Evolutionary conservation across 1,139 yeast genomes (phyloP), one percentile per base, ranked within the genome.

Genomic region (Yamadazyma siamensis): DNA sequence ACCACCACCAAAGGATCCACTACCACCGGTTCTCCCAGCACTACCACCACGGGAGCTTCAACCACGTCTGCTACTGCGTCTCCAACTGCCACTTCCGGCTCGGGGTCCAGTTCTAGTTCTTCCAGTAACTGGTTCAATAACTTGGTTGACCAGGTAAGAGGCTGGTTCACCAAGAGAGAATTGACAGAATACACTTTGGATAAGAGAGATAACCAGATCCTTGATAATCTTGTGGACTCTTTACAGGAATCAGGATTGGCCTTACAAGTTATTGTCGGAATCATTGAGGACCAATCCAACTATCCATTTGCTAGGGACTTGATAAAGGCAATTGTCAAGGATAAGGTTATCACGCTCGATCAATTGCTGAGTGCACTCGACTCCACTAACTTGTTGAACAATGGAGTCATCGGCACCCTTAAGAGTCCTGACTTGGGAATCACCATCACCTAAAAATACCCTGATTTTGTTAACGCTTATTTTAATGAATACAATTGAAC

Each of bases 191-290:
- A 18, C 12, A 28, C 21, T 12, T 26, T 50, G 21, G 17, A 29
- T 14, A 52, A 51, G 33, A 46, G 63, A 38, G 64, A 57, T 15
- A 46, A 45, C 24, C 39, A 40, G 13, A 27, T 56, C 13, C 44
- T 56, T 33, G 42, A 55, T 35, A 48, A 50, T 11, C 39, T 58
- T 17, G 45, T 59, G 21, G 43, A 44, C 7, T 46, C 63, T 1
- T 47, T 59, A 29, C 47, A 38, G 22, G 56, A 58, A 27, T 59
- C 65, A 4, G 65, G 65, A 2, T 53, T 59, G 35, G 61, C 55
- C 5, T 40, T 45, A 35, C 47, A 59, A 14, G 48, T 59, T 5
- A 43, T 54, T 16, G 40, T 28, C 16, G 43, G 28, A 11, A n/a
- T 42, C 11, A 15, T 43, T 15, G 41, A 37, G 23, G 51, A 49